A percentile compares a stretch with the other conserved stretches of the same genome.
phyloP scores from a whole-genome alignment of 2,329 filamentous ascomycete species.

The Graphilbum sp. region DNA sequence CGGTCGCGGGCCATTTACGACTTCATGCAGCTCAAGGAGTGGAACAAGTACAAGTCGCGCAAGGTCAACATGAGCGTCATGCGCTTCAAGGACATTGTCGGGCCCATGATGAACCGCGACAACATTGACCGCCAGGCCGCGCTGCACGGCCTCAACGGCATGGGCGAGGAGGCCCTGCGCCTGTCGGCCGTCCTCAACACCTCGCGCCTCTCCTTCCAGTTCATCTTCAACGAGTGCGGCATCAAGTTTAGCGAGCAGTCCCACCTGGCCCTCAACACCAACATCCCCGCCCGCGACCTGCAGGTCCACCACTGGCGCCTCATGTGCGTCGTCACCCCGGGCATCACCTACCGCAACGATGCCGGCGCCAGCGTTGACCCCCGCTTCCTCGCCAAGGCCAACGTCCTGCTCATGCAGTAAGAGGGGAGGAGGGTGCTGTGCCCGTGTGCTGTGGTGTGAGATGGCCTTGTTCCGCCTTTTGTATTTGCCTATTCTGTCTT shows the following conservation, averaged over 20 bases:
- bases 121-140: slow-evolving; percentile 18
- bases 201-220: slow-evolving; percentile 17
- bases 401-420: slow-evolving; percentile 30
- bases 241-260: slow-evolving; percentile 29
- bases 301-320: slow-evolving; percentile 34
- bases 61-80: slow-evolving; percentile 11
- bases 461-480: too few relatives aligned
- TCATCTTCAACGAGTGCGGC: slow-evolving; percentile 30
- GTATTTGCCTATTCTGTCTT: too few relatives aligned
- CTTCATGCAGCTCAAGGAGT: slow-evolving; percentile 16
- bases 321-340: slow-evolving; percentile 36
- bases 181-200: slow-evolving; percentile 30
- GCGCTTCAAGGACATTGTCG: slow-evolving; percentile 19
- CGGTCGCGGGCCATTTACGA: slow-evolving; percentile 17
- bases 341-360: slow-evolving; percentile 37
- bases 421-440: too few relatives aligned
- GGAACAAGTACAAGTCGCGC: slow-evolving; percentile 10
- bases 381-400: slow-evolving; percentile 26
- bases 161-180: slow-evolving; percentile 26
- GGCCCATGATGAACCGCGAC: slow-evolving; percentile 27
- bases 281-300: slow-evolving; percentile 23
- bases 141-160: slow-evolving; percentile 23
- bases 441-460: too few relatives aligned
- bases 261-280: slow-evolving; percentile 29
- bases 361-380: slow-evolving; percentile 26